These are phyloP conservation scores for Geum urbanum DNA, from an alignment of 306 rosid genomes.

Conservation along the genomic window DNA sequence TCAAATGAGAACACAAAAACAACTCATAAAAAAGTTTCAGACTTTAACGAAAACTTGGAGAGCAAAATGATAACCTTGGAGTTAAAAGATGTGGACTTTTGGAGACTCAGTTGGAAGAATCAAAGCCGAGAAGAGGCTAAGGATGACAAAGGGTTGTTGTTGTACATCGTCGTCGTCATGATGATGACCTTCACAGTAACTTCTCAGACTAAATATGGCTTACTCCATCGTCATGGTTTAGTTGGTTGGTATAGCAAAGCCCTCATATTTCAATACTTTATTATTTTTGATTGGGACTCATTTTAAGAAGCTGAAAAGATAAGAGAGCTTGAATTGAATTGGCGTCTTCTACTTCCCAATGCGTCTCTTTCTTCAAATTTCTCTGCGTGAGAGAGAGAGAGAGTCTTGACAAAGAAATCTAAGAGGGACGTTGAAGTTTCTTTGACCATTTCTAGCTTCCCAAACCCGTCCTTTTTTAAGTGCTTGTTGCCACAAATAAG, in stretches of 20 bases:
- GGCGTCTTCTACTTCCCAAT: not conserved
- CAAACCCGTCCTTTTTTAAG: not conserved
- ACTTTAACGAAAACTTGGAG: not conserved
- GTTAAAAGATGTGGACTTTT: not conserved
- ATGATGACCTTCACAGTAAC: not conserved
- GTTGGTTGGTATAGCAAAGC: not conserved
- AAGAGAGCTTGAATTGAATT: not conserved
- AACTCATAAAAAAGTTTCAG: not conserved
- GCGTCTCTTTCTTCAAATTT: not conserved
- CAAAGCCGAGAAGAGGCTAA: not conserved
- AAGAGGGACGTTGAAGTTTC: not conserved
- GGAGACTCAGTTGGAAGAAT: not conserved
- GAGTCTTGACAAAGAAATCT: not conserved
- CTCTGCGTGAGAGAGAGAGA: constrained; percentile 3
- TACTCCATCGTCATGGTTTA: not conserved
- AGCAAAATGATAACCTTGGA: not conserved
- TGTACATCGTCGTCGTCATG: not conserved
- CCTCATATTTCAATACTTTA: not conserved
- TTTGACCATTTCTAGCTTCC: not conserved
- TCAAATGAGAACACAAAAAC: not conserved
- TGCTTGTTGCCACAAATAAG: not conserved
- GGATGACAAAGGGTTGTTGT: not conserved
- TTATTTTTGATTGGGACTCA: not conserved
- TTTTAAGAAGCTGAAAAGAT: not conserved
- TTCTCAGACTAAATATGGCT: not conserved